These are phyloP conservation scores for Xanthoconium separans DNA, from an alignment of 1,284 basidiomycete species.

Conservation along the genomic window DNA sequence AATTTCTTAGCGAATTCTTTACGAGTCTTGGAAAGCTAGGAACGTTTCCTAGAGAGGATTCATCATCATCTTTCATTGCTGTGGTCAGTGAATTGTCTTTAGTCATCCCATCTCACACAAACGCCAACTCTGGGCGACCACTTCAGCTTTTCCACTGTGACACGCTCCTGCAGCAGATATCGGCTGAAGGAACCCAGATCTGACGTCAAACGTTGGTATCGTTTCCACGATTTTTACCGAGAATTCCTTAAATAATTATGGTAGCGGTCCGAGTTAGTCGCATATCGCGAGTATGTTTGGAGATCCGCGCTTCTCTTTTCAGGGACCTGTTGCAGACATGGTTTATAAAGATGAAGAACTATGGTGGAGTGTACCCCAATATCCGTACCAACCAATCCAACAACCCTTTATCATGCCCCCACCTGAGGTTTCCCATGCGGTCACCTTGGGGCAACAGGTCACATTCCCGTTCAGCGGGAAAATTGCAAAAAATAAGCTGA, in stretches of 20 bases:
- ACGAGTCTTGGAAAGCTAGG: not conserved
- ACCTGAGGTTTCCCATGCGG: slow-evolving; percentile 14
- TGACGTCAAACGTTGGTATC: slow-evolving; percentile 10
- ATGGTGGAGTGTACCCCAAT: slow-evolving; percentile 11
- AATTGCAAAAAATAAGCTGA: slow-evolving; percentile 30
- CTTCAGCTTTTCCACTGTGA: not conserved
- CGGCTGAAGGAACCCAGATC: not conserved
- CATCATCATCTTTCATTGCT: not conserved
- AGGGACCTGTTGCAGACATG: slow-evolving; percentile 6
- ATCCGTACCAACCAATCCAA: slow-evolving; percentile 19
- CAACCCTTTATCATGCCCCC: slow-evolving; percentile 15
- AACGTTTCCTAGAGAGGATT: not conserved
- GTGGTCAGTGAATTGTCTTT: slow-evolving; percentile 10
- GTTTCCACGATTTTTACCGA: not conserved
- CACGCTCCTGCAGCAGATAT: not conserved
- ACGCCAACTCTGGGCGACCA: not conserved
- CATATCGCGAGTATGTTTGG: slow-evolving; percentile 16
- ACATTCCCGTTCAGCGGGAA: slow-evolving; percentile 33
- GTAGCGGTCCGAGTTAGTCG: not conserved
- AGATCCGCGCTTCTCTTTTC: slow-evolving; percentile 10
- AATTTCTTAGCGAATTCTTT: not conserved
- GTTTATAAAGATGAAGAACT: slow-evolving; percentile 24
- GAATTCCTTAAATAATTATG: slow-evolving; percentile 1
- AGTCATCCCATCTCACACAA: not conserved
- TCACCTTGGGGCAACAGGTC: slow-evolving; percentile 25